Base-by-base conservation (phyloP, 805 yeast genomes). In the Millerozyma miso region DNA sequence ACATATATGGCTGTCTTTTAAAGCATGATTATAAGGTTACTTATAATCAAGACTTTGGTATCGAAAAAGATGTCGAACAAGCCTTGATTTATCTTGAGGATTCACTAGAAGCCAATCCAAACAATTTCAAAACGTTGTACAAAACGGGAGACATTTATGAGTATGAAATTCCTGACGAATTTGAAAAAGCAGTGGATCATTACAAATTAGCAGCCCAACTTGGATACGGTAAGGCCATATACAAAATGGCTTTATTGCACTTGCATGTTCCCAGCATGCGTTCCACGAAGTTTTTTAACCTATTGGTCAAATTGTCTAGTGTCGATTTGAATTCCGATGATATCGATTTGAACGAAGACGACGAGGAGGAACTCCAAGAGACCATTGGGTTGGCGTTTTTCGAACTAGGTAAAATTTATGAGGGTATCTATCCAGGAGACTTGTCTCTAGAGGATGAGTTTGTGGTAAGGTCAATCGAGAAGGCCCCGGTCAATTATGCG, bases 171-270 rank as follows among this genome's bases (percentile, higher is more conserved):
- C 36, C 36, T 23, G 60, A 58, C 26, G 46, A 55, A 35, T 62
- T 66, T 40, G 64, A 62, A 18, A 47, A 50, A 32, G 73, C 73
- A 1, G 49, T 71, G 33, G 51, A 48, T 16, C 55, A 58, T 39
- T 70, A 66, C 51, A 68, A 58, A 39, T 56, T 59, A 33, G 57
- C 72, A 3, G 74, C 75, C 7, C 61, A 60, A 47, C 50, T 62
- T 40, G 75, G 76, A n/a, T 70, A 70, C 52, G 68, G 69, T 46
- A 55, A 64, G 34, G 74, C 74, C n/a, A 71, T 70, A 42, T 69
- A 61, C 51, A 64, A 66, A 45, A 59, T 71, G 41, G 67, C 73
- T 1, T 46, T 69, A 48, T 50, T 69, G 33, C 64, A 61, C 40
- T 56, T 70, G 46, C 56, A 65, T 37, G 65, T 59, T 4, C 63